These are phyloP conservation scores for Debaryomycetaceae sp. DNA, from an alignment of 1,139 yeast species.

Conservation along the genomic window DNA sequence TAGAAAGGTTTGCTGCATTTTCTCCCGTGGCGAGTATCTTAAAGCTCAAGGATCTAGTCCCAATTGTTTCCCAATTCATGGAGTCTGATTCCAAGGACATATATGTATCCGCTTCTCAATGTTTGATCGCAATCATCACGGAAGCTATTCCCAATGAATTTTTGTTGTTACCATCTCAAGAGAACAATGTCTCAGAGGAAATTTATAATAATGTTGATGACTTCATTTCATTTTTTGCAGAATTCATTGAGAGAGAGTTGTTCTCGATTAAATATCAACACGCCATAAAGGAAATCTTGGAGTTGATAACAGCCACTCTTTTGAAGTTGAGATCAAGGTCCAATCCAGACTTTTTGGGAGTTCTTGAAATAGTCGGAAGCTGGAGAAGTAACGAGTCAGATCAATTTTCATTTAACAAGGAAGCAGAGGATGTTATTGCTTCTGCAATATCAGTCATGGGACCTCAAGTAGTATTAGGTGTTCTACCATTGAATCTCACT, in stretches of 20 bases:
- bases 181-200: slow-evolving; percentile 36
- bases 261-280: slow-evolving; percentile 73
- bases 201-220: slow-evolving; percentile 57
- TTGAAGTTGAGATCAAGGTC: slow-evolving; percentile 63
- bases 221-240: slow-evolving; percentile 44
- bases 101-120: slow-evolving; percentile 76
- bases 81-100: slow-evolving; percentile 66
- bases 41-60: slow-evolving; percentile 56
- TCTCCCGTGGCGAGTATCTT: slow-evolving; percentile 56
- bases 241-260: slow-evolving; percentile 52
- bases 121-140: slow-evolving; percentile 71
- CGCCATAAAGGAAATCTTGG: slow-evolving; percentile 73
- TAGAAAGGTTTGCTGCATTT: slow-evolving; percentile 61
- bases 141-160: slow-evolving; percentile 62
- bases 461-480: slow-evolving; percentile 72
- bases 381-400: slow-evolving; percentile 80
- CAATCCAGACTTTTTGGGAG: slow-evolving; percentile 67
- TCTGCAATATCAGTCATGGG: slow-evolving; percentile 80
- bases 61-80: slow-evolving; percentile 57
- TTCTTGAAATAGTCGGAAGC: slow-evolving; percentile 72
- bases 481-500: slow-evolving; percentile 73
- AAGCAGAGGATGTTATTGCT: slow-evolving; percentile 77
- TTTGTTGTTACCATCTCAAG: slow-evolving; percentile 49
- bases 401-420: slow-evolving; percentile 67
- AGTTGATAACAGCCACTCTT: slow-evolving; percentile 62